phyloP scores from a whole-genome alignment of 2,329 filamentous ascomycete species.

The Ascochyta viciae-villosae region DNA sequence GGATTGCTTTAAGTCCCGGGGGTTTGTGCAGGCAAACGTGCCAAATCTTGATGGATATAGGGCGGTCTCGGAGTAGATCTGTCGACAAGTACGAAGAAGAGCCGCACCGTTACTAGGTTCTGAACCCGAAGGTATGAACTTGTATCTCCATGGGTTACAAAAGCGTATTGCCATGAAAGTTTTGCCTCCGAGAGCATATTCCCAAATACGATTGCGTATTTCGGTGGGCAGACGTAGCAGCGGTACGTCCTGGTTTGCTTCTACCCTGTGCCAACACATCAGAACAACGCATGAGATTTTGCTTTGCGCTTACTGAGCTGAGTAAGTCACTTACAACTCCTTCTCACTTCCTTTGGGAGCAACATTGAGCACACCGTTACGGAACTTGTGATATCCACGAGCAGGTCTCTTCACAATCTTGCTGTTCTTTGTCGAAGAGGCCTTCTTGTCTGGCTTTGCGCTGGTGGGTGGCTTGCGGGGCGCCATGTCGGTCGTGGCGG shows the following conservation, averaged over 20 bases:
- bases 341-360: conserved; percentile 21
- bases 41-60: not conserved
- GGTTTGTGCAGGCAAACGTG: not conserved
- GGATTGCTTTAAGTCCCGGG: not conserved
- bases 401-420: conserved; percentile 19
- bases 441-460: not conserved
- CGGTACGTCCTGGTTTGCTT: conserved; percentile 11
- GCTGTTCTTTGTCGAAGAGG: not conserved
- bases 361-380: conserved; percentile 23
- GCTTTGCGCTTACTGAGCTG: no score
- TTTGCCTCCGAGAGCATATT: conserved; percentile 18
- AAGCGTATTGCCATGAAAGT: not conserved
- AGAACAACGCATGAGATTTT: not conserved
- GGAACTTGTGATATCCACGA: conserved; percentile 25
- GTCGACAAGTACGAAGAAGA: conserved; percentile 6
- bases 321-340: conserved; percentile 9
- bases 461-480: not conserved
- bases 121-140: not conserved
- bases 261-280: not conserved
- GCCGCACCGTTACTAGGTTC: not conserved
- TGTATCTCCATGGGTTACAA: not conserved
- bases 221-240: conserved; percentile 23
- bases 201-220: conserved; percentile 25
- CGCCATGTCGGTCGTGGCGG: conserved; percentile 7
- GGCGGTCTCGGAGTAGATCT: conserved; percentile 15